Conservation (phyloP, 2,329 filamentous ascomycete species). For the Colletotrichum siamense region DNA sequence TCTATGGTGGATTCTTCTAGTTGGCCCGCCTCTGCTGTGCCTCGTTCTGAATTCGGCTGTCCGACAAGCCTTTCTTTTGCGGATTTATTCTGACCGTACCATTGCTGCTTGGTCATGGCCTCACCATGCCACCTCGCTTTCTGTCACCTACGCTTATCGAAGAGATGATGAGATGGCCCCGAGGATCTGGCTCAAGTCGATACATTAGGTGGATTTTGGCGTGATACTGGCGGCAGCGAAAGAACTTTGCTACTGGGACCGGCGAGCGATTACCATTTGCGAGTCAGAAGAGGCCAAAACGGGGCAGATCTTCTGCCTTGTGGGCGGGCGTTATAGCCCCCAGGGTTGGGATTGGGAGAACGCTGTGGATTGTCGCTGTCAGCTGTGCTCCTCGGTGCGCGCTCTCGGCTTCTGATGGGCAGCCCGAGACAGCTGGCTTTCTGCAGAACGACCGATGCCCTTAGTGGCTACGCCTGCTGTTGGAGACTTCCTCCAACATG, state of each 20-base stretch:
- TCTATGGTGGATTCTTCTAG: background rate
- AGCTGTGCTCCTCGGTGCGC: background rate
- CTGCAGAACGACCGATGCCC: background rate
- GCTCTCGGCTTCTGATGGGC: background rate
- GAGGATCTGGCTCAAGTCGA: background rate
- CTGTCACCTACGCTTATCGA: background rate
- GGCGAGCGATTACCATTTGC: background rate
- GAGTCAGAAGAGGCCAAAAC: background rate
- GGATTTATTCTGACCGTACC: background rate
- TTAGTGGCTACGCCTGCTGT: background rate
- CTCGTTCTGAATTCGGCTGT: background rate
- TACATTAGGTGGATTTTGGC: background rate
- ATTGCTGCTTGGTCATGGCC: background rate
- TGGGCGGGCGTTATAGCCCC: background rate
- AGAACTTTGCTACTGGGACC: background rate
- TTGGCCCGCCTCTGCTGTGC: background rate
- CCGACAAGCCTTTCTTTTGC: background rate
- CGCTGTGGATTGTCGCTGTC: background rate
- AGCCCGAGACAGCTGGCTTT: background rate
- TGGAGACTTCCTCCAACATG: background rate
- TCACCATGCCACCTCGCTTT: background rate
- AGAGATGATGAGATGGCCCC: background rate
- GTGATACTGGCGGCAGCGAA: background rate
- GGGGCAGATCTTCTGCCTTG: slow-evolving; percentile 2
- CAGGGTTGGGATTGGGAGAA: background rate